Conservation (phyloP, 257 asterid species). For the Mentha longifolia region DNA sequence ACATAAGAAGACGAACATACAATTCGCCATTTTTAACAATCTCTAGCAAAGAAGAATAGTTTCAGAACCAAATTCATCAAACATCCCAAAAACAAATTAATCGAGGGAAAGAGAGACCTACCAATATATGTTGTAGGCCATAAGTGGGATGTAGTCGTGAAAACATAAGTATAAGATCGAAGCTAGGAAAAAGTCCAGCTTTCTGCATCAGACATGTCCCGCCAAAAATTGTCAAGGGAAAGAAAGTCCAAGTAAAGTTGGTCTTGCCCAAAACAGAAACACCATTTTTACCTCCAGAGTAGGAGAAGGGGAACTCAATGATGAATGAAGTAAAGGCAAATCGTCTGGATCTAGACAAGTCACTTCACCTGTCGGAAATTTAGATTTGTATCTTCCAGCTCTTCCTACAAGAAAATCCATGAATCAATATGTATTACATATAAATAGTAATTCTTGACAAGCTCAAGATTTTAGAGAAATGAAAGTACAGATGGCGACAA, state of each 20-base stretch:
- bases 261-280: neutral
- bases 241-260: constrained; percentile 6
- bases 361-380: constrained; percentile 85
- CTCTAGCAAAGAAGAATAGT: too few species aligned
- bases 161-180: constrained; percentile 77
- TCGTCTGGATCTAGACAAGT: constrained; percentile 71
- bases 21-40: too few species aligned
- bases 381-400: constrained; percentile 96
- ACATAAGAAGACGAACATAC: too few species aligned
- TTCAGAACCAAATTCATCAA: too few species aligned
- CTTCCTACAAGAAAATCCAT: constrained; percentile 66
- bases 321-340: constrained; percentile 80
- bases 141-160: constrained; percentile 67
- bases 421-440: constrained; percentile 7
- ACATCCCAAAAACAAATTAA: too few species aligned
- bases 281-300: constrained; percentile 65
- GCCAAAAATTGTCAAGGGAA: constrained; percentile 26
- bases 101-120: constrained; percentile 39
- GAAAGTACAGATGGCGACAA: constrained; percentile 7
- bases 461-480: constrained; percentile 2
- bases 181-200: constrained; percentile 94
- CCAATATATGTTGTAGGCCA: constrained; percentile 83
- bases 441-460: constrained; percentile 1
- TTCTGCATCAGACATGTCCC: constrained; percentile 54
- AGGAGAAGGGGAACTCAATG: constrained; percentile 82